Conservation (phyloP, 2,329 filamentous ascomycete species). For the Exophiala calicioides region DNA sequence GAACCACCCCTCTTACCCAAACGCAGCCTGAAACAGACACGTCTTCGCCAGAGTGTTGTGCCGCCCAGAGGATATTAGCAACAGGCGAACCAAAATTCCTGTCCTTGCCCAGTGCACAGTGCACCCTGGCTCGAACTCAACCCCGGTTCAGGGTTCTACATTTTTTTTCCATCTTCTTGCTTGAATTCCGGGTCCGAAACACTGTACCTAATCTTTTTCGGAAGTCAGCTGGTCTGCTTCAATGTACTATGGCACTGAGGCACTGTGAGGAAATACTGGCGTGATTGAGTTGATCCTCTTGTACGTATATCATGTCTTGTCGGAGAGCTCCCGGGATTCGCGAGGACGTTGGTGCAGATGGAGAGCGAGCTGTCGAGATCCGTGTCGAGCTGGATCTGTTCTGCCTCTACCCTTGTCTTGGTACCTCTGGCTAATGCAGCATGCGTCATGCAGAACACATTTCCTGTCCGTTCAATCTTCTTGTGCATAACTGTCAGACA, state of each 20-base stretch:
- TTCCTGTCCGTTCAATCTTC: slow-evolving; percentile 20
- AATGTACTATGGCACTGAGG: slow-evolving; percentile 18
- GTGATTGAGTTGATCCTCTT: slow-evolving; percentile 9
- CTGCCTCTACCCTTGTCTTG: slow-evolving; percentile 2
- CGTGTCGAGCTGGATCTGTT: slow-evolving; percentile 1
- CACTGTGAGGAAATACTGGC: slow-evolving; percentile 6
- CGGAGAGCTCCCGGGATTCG: slow-evolving; percentile 2
- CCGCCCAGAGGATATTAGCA: no score
- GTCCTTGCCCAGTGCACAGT: no score
- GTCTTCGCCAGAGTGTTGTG: no score
- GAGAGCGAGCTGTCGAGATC: neutral
- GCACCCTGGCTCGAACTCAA: no score
- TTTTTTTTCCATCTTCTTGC: slow-evolving; percentile 5
- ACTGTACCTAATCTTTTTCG: slow-evolving; percentile 19
- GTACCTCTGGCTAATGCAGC: slow-evolving; percentile 23
- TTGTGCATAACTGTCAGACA: slow-evolving; percentile 26
- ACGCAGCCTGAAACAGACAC: no score
- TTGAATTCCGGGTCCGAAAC: slow-evolving; percentile 7
- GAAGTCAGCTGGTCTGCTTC: slow-evolving; percentile 29
- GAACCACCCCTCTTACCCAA: no score
- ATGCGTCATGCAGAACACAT: slow-evolving; percentile 21
- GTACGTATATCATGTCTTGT: slow-evolving; percentile 27
- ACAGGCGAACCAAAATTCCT: no score
- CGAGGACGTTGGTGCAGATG: neutral
- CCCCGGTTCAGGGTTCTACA: no score